Conservation (phyloP, 352 stramenopile species). For the Pythium plurisporium region DNA sequence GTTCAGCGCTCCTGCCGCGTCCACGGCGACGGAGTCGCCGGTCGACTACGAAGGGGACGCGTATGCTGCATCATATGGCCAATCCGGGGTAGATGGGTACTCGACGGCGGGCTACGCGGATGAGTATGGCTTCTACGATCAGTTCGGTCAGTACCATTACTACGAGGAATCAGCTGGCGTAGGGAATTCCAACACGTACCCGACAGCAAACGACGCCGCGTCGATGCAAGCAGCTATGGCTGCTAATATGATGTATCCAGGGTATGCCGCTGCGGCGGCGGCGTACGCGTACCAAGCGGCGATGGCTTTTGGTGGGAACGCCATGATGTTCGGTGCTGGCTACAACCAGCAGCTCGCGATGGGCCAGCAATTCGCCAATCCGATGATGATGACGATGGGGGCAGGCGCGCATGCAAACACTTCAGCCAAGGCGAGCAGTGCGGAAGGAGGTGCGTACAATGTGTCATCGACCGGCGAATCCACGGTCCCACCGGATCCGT, state of each 20-base stretch:
- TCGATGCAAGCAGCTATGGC: constrained; percentile 29
- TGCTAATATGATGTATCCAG: constrained; percentile 38
- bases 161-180: constrained; percentile 43
- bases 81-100: constrained; percentile 33
- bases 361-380: constrained; percentile 30
- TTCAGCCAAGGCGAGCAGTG: neutral
- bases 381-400: constrained; percentile 29
- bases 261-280: constrained; percentile 34
- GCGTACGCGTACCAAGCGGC: constrained; percentile 61
- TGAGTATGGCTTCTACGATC: constrained; percentile 80
- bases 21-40: constrained; percentile 25
- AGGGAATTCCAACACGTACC: constrained; percentile 22
- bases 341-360: constrained; percentile 29
- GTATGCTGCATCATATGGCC: constrained; percentile 11
- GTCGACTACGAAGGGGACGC: constrained; percentile 37
- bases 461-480: neutral
- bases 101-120: constrained; percentile 45
- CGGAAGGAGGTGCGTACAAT: neutral
- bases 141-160: constrained; percentile 78
- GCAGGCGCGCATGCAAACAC: neutral
- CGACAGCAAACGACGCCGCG: constrained; percentile 1
- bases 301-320: constrained; percentile 32
- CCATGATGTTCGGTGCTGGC: constrained; percentile 42
- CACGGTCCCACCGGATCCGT: constrained; percentile 51
- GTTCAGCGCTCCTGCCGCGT: constrained; percentile 28